Evolutionary conservation across 257 asterid species (phyloP).

Genomic region (Solanum tacnaense): DNA sequence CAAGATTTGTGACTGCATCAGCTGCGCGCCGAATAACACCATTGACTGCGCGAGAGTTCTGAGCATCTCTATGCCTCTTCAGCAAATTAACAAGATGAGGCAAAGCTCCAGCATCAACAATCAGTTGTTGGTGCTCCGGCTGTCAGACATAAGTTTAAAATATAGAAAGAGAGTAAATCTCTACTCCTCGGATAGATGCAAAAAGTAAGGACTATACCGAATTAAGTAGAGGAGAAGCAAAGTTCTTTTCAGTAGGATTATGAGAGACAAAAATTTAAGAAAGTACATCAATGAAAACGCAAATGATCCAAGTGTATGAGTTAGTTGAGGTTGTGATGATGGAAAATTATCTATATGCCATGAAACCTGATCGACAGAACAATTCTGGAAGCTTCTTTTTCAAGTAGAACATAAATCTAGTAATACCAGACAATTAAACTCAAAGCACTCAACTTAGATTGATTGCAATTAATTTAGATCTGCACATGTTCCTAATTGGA

Average conservation of each 20-base stretch:
- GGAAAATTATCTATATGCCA: background rate
- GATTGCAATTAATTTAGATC: background rate
- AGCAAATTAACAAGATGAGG: constrained; percentile 84
- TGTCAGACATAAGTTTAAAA: constrained; percentile 16
- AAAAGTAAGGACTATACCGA: background rate
- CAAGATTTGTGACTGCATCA: constrained; percentile 96
- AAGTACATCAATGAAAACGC: background rate
- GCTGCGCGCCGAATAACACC: constrained; percentile 93
- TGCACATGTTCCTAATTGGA: background rate
- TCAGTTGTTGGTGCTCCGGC: constrained; percentile 98
- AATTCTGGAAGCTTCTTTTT: background rate
- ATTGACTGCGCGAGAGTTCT: constrained; percentile 66
- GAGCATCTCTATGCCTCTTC: constrained; percentile 51
- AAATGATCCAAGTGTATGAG: background rate
- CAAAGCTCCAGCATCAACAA: constrained; percentile 95
- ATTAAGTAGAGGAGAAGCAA: background rate
- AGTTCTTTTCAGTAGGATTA: background rate
- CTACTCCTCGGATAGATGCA: background rate
- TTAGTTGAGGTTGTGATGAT: background rate
- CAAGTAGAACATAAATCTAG: background rate
- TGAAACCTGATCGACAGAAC: background rate
- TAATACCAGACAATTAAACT: background rate
- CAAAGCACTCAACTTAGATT: background rate
- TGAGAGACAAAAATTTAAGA: background rate
- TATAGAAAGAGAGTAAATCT: background rate